Percentiles rank a stretch among this genome's conserved stretches.
phyloP scores from a whole-genome alignment of 208 protist species.

The Novymonas esmeraldas region DNA sequence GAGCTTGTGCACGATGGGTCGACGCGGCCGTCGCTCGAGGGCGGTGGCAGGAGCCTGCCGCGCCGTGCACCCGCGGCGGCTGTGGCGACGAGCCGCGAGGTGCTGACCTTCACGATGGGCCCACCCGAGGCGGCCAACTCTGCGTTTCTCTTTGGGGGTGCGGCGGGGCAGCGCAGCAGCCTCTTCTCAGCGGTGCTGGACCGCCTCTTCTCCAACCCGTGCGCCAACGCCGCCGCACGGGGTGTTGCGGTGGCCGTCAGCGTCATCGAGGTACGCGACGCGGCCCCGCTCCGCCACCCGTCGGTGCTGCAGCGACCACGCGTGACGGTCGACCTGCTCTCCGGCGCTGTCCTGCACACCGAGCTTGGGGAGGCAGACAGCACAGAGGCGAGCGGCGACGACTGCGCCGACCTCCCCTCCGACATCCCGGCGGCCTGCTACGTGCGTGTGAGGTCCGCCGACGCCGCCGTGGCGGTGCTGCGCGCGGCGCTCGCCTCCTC shows the following conservation, averaged over 20 bases:
- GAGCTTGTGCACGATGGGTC: constrained; percentile 18
- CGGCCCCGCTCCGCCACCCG: constrained; percentile 26
- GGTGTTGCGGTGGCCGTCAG: constrained; percentile 23
- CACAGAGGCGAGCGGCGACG: not conserved
- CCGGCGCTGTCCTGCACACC: constrained; percentile 18
- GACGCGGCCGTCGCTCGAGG: too few species aligned
- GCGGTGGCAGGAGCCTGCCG: too few species aligned
- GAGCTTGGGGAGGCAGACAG: not conserved
- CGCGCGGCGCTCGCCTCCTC: constrained; percentile 26
- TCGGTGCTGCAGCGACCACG: constrained; percentile 29
- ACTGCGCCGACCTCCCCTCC: constrained; percentile 15
- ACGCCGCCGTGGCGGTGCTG: constrained; percentile 24
- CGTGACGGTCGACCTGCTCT: constrained; percentile 35
- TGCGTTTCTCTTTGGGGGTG: constrained; percentile 19
- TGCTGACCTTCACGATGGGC: constrained; percentile 26
- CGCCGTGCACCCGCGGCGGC: not conserved
- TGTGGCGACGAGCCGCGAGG: constrained; percentile 4
- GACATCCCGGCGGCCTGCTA: constrained; percentile 41
- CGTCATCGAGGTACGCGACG: constrained; percentile 34
- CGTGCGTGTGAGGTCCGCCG: constrained; percentile 20
- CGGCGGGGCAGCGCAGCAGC: constrained; percentile 6
- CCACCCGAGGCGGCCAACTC: constrained; percentile 19
- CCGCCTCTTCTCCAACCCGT: constrained; percentile 15
- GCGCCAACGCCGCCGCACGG: not conserved
- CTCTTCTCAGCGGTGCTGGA: constrained; percentile 27